Evolutionary conservation across 2,329 filamentous ascomycete species (phyloP), one percentile per base, ranked within the genome.

Genomic region (Hypoxylon sp.): DNA sequence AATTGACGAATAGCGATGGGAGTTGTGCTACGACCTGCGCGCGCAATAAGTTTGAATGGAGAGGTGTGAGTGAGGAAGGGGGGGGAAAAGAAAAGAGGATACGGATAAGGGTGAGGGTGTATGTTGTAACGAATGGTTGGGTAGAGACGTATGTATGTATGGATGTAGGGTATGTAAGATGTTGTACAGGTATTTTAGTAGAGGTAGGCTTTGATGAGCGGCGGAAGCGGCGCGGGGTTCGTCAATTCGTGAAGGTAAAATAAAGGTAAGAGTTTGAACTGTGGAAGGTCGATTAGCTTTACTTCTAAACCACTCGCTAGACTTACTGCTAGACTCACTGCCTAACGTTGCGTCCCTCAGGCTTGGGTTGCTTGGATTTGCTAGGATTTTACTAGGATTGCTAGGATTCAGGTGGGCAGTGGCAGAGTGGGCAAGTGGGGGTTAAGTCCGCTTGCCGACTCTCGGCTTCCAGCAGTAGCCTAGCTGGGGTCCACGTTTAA

Each of bases 1-100:
- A 80, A 76, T 83, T 82, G 78, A 75, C 73, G 48, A 64, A 67
- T 63, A 68, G 48, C 61, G 63, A 57, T 55, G 54, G 17, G 33
- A 64, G 51, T 51, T 60, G 64, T 72, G 64, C 64, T 63, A 69
- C 68, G 70, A 51, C 68, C 68, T 42, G 68, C 66, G 68, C 68
- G 66, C 65, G 63, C 63, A 64, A 62, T 48, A 50, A 54, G 33
- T 39, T 14, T 35, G 47, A 52, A 51, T 31, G n/a, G 53, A 51
- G 54, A 63, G 4, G 50, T 51, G 48, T 24, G 44, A 60, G 51
- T 42, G 47, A 63, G 48, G 53, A 39, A 52, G 24, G 39, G 35
- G 66, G 22, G 11, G 39, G 62, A 44, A 35, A 29, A 60, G 54
- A 31, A 52, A 63, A 52, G 44, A 55, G 26, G 51, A 54, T 57